Conservation (phyloP, 2,329 filamentous ascomycete species). For the Myriosclerotinia scirpicola region DNA sequence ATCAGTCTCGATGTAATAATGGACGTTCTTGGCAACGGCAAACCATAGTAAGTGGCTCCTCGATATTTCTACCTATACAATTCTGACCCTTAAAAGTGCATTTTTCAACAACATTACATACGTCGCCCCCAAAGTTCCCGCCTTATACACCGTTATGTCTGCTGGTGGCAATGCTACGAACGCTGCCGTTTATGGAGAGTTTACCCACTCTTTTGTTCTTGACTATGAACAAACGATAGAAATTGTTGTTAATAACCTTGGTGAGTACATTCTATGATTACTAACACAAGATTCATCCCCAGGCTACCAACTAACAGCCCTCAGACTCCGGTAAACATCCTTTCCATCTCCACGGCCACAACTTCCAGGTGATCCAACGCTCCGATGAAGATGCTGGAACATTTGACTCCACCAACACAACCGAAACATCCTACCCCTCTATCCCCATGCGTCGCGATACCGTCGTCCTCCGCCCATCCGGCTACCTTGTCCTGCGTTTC, state of each 20-base stretch:
- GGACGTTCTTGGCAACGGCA: conserved; percentile 66
- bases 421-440: conserved; percentile 50
- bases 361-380: conserved; percentile 68
- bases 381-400: conserved; percentile 57
- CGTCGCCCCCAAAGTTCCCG: conserved; percentile 62
- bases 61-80: not conserved
- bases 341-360: conserved; percentile 74
- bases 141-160: conserved; percentile 64
- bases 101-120: conserved; percentile 66
- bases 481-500: conserved; percentile 69
- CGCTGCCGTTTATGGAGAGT: conserved; percentile 62
- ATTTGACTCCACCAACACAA: conserved; percentile 50
- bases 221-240: conserved; percentile 67
- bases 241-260: conserved; percentile 72
- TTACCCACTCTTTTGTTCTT: conserved; percentile 67
- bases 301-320: not conserved
- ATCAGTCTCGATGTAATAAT: conserved; percentile 65
- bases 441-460: conserved; percentile 69
- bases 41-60: conserved; percentile 55
- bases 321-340: conserved; percentile 67
- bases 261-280: conserved; percentile 24
- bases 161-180: conserved; percentile 54
- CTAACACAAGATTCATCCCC: not conserved
- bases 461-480: conserved; percentile 61
- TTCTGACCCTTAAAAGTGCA: conserved; percentile 41